Evolutionary conservation across 345 rosid genomes (phyloP), one percentile per base, ranked within the genome.

Genomic region (Brassica rapa): DNA sequence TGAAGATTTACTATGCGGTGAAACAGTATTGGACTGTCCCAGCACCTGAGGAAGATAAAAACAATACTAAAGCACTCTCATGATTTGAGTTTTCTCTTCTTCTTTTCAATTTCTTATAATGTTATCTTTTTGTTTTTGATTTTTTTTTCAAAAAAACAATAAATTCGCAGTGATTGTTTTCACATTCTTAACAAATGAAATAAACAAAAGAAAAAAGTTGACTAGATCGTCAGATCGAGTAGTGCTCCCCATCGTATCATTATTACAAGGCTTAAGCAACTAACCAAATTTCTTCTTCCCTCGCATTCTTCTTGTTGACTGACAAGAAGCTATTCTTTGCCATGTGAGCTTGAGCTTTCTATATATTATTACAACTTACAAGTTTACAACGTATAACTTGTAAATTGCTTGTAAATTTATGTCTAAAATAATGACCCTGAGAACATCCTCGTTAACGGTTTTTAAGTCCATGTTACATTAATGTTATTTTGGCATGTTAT

Each of bases 1-100:
- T 85, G 78, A 95, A 93, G 82, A 85, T 93, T 69, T 90, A 91
- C 41, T 88, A 88, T 72, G 98, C 96, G 1, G 80, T 71, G n/a
- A 95, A 95, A 81, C 84, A 72, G 65, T 90, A 93, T 65, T 95
- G 98, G 98, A 89, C 95, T 0, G 81, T 86, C 76, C 87, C 90
- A 0, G 74, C 79, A 4, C 66, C 71, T 53, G 69, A 68, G 0
- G 74, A 73, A 4, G 79, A 74, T 69, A 62, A 62, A 62, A 74
- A 68, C 75, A 56, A 49, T 21, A 74, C 75, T 10, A 80, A 72
- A 67, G 73, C 75, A 14, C 75, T 80, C 71, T 74, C 75, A 6
- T 80, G 71, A 80, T 68, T 62, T 53, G 9, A 25, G 4, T 30
- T 61, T 29, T 9, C 29, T 57, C 62, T 24, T 61, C 15, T 25